Evolutionary conservation across 257 asterid genomes (phyloP), one percentile per base, ranked within the genome.

Genomic region (Solanum peruvianum): DNA sequence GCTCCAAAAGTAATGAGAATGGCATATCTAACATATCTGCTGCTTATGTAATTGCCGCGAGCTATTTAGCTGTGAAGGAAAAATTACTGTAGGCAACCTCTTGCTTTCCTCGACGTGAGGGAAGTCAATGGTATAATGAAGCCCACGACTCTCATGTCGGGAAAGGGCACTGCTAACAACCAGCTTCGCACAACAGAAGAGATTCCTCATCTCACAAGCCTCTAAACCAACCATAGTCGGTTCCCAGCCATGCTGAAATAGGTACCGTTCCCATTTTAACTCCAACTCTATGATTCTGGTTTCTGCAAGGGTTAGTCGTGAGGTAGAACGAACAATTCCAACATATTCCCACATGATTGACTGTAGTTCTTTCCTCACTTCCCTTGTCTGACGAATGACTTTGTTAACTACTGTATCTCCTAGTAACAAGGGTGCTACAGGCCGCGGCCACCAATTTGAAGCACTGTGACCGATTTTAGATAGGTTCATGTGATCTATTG

Each of bases 171-270:
- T 97, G 86, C 93, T 96, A 64, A 95, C 96, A 9, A 97, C 99
- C 84, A 96, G 88, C 83, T 96, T 96, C 20, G 99, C 99, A 73
- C 99, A 97, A 82, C 99, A 97, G 71, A 97, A 96, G 76, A 96
- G 89, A 89, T 97, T 96, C 85, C 99, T 92, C 99, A 96, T 97
- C 89, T 96, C 99, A 35, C 99, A 96, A 31, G 96, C 96, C 91
- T 97, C 98, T 6, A 93, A 78, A 9, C 97, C 98, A 20, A 95
- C 99, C 99, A 96, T 96, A 11, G 96, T 97, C 3, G 97, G 94
- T 76, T 93, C 98, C 99, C 99, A 97, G 3, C 99, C 99, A 13
- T 91, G 91, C 91, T 96, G 98, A 87, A 96, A 97, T n/a, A 97
- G 69, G 81, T 93, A 92, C 0, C 97, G 80, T 84, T 96, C 99